Evolutionary conservation across 2,329 filamentous ascomycete species (phyloP), one percentile per base, ranked within the genome.

Genomic region (Epichloe gansuensis): DNA sequence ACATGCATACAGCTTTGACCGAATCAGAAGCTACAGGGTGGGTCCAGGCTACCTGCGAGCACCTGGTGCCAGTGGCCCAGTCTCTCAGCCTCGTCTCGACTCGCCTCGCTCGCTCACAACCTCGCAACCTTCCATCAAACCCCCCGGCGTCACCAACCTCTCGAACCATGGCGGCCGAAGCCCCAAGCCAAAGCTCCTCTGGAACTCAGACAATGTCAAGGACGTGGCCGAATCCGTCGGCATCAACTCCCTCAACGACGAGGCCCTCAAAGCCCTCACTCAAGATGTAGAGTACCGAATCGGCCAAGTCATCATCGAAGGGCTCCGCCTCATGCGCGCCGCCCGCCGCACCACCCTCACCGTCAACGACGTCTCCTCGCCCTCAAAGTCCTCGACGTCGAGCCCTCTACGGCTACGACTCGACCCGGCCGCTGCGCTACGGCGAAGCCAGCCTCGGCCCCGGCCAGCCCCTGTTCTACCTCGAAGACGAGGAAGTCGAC

Each of bases 361-460:
- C 21, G 94, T 93, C 48, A 86, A 91, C 63, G 93, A 98, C 69
- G 81, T 96, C 53, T 84, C 88, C 84, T 91, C 59, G 93, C 93
- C 4, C 74, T 98, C 58, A 83, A 83, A 56, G 82, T 91, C 11
- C 76, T 98, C 48, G 90, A 97, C 62, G 88, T 96, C 25, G 93
- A 98, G 69, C 93, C 93, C 78, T 97, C 1, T 96, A 96, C 65
- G 93, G 93, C 21, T 98, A 98, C 71, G 91, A 97, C 65, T 91
- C 90, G 37, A 93, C 88, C 43, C 78, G 91, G 50, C 88, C 91
- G 28, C 72, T 98, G 61, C 81, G 87, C 52, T 98, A 94, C 64
- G 93, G 93, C 50, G 93, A 98, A 69, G 93, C 93, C 3, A 94
- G 88, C 54, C 74, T 98, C 55, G 93, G 93, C 0, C 90, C 91